phyloP scores from a whole-genome alignment of 2,329 filamentous ascomycete genomes.

The Fusarium circinatum region DNA sequence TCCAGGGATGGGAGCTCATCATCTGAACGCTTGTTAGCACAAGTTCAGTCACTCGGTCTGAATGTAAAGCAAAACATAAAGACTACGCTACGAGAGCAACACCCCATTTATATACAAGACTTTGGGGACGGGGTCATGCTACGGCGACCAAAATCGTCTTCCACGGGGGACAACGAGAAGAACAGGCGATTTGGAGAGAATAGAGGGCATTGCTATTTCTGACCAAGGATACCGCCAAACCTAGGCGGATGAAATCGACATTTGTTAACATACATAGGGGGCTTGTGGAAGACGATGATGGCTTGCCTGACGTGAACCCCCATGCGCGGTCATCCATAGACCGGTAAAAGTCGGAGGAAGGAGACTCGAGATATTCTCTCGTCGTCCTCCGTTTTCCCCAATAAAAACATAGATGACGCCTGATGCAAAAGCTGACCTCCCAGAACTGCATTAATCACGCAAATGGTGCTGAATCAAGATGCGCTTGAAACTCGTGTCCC shows the following conservation, averaged over 20 bases:
- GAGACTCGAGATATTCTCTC: constrained; percentile 36
- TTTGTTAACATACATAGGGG: constrained; percentile 74
- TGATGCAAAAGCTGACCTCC: constrained; percentile 46
- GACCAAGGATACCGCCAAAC: constrained; percentile 51
- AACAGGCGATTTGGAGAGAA: constrained; percentile 50
- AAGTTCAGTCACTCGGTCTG: constrained; percentile 32
- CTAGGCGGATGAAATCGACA: constrained; percentile 47
- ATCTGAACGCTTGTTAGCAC: constrained; percentile 65
- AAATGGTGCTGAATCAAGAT: constrained; percentile 49
- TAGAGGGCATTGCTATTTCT: constrained; percentile 56
- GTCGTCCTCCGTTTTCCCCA: constrained; percentile 39
- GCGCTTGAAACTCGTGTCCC: constrained; percentile 45
- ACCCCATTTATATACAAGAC: constrained; percentile 57
- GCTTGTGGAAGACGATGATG: constrained; percentile 75
- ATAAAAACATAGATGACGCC: constrained; percentile 46
- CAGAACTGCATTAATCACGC: constrained; percentile 44
- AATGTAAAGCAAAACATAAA: constrained; percentile 39
- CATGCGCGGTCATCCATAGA: constrained; percentile 35
- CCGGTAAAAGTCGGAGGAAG: constrained; percentile 33
- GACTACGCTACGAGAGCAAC: constrained; percentile 47
- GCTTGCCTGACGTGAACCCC: constrained; percentile 65
- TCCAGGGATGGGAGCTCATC: constrained; percentile 70
- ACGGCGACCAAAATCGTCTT: constrained; percentile 72
- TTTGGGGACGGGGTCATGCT: constrained; percentile 56
- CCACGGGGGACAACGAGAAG: constrained; percentile 54